A percentile compares a stretch with the other conserved stretches of the same genome.
phyloP scores from a whole-genome alignment of 169 alveolate species.

The Plasmodium knowlesi region DNA sequence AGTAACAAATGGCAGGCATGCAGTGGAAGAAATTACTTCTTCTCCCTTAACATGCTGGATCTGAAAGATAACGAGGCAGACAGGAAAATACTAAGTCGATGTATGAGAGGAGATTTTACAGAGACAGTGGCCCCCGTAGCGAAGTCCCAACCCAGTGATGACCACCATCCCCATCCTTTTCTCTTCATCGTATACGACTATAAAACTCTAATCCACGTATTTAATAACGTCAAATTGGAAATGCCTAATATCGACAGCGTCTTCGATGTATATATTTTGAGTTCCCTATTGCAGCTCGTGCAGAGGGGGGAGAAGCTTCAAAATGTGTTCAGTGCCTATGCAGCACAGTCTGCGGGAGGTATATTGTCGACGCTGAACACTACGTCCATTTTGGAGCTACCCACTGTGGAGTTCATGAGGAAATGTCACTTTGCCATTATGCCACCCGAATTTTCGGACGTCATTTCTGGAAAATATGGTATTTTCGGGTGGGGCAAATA shows the following conservation, averaged over 20 bases:
- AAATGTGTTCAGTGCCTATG: slow-evolving; percentile 33
- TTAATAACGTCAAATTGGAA: slow-evolving; percentile 22
- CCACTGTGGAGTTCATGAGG: not conserved
- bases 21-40: not conserved
- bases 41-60: slow-evolving; percentile 27
- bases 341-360: not conserved
- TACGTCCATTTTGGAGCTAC: not conserved
- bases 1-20: not conserved
- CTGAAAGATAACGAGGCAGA: slow-evolving; percentile 7
- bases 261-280: slow-evolving; percentile 62
- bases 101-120: not conserved
- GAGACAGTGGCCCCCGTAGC: not conserved
- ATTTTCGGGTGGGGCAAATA: slow-evolving; percentile 63
- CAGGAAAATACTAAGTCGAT: slow-evolving; percentile 2
- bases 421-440: slow-evolving; percentile 2
- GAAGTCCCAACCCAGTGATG: not conserved
- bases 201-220: slow-evolving; percentile 53
- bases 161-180: not conserved
- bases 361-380: not conserved
- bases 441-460: slow-evolving; percentile 65
- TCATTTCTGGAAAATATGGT: slow-evolving; percentile 58
- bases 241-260: slow-evolving; percentile 23
- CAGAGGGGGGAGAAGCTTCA: slow-evolving; percentile 76
- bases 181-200: slow-evolving; percentile 61
- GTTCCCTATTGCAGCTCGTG: slow-evolving; percentile 59